These are phyloP conservation scores for Dacryopinax primogenitus DNA, from an alignment of 768 basidiomycete species.

Conservation along the genomic window DNA sequence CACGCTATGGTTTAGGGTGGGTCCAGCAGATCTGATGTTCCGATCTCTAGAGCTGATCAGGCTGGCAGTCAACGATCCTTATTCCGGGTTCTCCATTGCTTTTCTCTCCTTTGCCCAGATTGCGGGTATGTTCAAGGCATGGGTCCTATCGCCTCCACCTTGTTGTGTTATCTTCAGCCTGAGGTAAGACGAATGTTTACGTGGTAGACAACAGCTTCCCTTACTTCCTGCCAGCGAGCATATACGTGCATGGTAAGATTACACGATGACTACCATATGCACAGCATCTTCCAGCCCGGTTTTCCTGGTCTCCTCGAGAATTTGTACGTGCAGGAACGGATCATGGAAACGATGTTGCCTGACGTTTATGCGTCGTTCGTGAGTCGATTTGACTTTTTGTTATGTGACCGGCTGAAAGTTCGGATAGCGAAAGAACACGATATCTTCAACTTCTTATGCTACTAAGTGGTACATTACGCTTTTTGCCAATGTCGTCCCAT, in stretches of 20 bases:
- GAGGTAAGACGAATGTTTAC: slow-evolving; percentile 33
- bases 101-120: slow-evolving; percentile 66
- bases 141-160: slow-evolving; percentile 91
- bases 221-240: slow-evolving; percentile 35
- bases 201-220: not conserved
- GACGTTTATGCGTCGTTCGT: slow-evolving; percentile 72
- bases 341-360: slow-evolving; percentile 80
- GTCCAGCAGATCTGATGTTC: no score
- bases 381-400: slow-evolving; percentile 20
- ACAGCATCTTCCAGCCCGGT: slow-evolving; percentile 79
- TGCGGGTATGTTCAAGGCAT: slow-evolving; percentile 99
- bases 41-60: no score
- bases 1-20: slow-evolving; percentile 89
- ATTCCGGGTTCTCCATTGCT: slow-evolving; percentile 87
- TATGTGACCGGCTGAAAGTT: not conserved
- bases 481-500: slow-evolving; percentile 90
- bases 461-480: slow-evolving; percentile 99
- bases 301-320: slow-evolving; percentile 91
- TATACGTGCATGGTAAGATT: slow-evolving; percentile 77
- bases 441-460: slow-evolving; percentile 87
- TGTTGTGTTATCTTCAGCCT: slow-evolving; percentile 86
- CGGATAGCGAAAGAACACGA: slow-evolving; percentile 57
- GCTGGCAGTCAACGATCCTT: slow-evolving; percentile 88
- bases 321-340: slow-evolving; percentile 90
- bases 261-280: slow-evolving; percentile 79